Evolutionary conservation across 1,284 basidiomycete genomes (phyloP), one percentile per base, ranked within the genome.

Genomic region (Sporisorium exsertum): DNA sequence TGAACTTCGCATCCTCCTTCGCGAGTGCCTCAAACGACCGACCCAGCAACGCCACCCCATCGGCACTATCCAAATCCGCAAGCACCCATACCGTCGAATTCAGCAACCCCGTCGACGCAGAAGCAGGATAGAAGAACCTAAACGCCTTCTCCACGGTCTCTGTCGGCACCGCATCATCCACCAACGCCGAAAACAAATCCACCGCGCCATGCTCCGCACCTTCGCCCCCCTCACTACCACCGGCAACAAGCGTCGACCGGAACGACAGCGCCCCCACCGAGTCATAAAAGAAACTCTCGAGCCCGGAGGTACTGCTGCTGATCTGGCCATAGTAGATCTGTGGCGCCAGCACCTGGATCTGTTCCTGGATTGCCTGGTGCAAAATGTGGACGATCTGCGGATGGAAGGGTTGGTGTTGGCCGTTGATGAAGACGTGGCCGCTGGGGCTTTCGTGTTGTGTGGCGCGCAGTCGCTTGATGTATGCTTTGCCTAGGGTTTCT

Each of bases 271-370:
- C 91, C 0, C 89, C 89, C 0, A 94, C 92, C 3, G 94, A 89
- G 81, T 97, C 93, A 84, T 97, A 98, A 87, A 97, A 97, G 86
- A 92, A 93, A 6, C 89, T 92, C 13, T 90, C 87, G 53, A 94
- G 56, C 1, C 57, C 88, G 60, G 90, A 87, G 10, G 61, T 64
- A 1, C 88, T 87, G 49, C 93, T 91, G 3, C 87, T 88, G 18
- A 95, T 82, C 35, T 88, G 85, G 3, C 91, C 90, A 51, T 87
- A 85, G 83, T 93, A 92, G 16, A 94, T 86, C 91, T 94, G 64
- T 27, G 69, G 72, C 2, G 75, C 79, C 6, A 83, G 60, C 22
- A 57, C 51, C 47, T 80, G 73, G 16, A 73, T 57, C 59, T 79
- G 72, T 51, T 73, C 74, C 47, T 72, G 64, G 12, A 81, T 53